Evolutionary conservation across 139 green algal genomes (phyloP).

Genomic region (Chlorella sp.): DNA sequence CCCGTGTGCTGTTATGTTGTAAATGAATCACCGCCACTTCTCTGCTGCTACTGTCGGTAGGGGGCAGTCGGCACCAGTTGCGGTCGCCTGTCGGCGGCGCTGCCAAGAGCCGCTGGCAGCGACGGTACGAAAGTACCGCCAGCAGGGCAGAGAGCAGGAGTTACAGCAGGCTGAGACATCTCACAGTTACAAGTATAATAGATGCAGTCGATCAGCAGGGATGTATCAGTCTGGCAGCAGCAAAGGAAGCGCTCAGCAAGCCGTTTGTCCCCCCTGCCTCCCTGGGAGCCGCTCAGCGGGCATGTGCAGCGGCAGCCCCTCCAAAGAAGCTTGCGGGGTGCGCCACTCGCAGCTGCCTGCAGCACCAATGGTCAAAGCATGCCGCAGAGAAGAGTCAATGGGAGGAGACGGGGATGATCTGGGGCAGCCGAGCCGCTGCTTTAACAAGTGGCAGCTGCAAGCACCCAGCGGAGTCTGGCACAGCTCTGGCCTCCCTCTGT

Average conservation of each 20-base stretch:
- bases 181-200: too few relatives aligned
- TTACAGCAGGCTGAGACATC: too few relatives aligned
- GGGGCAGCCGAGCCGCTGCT: neutral
- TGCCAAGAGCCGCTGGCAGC: too few relatives aligned
- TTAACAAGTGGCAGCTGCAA: neutral
- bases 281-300: neutral
- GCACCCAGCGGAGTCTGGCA: neutral
- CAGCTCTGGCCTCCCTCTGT: neutral
- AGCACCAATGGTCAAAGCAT: neutral
- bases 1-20: neutral
- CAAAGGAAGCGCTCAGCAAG: neutral
- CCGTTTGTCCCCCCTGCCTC: neutral
- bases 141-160: too few relatives aligned
- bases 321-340: conserved; percentile 2
- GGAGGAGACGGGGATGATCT: neutral
- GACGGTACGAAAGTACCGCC: too few relatives aligned
- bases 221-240: neutral
- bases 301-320: neutral
- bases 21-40: too few relatives aligned
- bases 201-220: too few relatives aligned
- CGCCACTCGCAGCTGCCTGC: neutral
- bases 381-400: neutral
- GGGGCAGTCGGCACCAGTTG: too few relatives aligned
- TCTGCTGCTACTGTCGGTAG: too few relatives aligned
- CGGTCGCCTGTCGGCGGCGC: too few relatives aligned